phyloP scores from a whole-genome alignment of 2,329 filamentous ascomycete genomes.

The Colletotrichum lentis region DNA sequence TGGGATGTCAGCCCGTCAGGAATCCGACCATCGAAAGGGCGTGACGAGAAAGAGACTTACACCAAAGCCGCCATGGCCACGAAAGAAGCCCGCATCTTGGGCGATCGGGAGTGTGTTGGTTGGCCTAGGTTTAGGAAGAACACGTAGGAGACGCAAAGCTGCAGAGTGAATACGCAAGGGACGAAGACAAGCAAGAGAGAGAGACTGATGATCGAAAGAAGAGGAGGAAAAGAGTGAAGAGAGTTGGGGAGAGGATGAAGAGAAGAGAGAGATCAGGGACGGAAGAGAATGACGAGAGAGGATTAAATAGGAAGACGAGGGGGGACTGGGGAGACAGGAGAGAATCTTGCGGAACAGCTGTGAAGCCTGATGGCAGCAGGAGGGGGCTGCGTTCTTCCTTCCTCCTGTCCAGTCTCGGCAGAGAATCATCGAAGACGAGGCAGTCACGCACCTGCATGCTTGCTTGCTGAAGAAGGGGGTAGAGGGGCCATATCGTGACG shows the following conservation, averaged over 20 bases:
- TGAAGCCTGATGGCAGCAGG: background rate
- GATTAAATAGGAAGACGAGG: constrained; percentile 4
- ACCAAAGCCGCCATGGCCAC: constrained; percentile 48
- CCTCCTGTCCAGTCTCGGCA: background rate
- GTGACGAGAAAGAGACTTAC: constrained; percentile 42
- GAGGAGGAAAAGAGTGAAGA: constrained; percentile 23
- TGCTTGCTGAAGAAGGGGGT: background rate
- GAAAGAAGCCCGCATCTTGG: constrained; percentile 53
- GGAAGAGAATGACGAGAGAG: background rate
- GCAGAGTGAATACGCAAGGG: constrained; percentile 27
- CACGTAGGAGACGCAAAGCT: constrained; percentile 24
- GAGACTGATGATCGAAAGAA: constrained; percentile 28
- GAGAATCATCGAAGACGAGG: background rate
- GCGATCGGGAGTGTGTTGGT: constrained; percentile 39
- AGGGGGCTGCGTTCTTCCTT: background rate
- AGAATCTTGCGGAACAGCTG: background rate
- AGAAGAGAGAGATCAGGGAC: background rate
- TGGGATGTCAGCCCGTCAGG: constrained; percentile 29
- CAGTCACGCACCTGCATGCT: background rate
- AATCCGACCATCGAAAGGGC: constrained; percentile 9
- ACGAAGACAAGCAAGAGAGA: constrained; percentile 26
- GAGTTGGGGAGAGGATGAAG: constrained; percentile 17
- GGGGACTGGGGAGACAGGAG: background rate
- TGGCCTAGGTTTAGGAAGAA: constrained; percentile 26
- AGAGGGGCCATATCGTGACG: background rate